These are phyloP conservation scores for barrel medic (Medicago truncatula) DNA, from an alignment of 306 rosid genomes.

Conservation along the genomic window MtrunA17r5.0-ANR NC_053048.1:43046501-43047000, in stretches of 20 bases:
- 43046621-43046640: not conserved
- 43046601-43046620: not conserved
- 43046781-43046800: not conserved
- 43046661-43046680: not conserved
- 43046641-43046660: not conserved
- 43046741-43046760: not conserved
- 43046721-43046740: not conserved
- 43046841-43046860: slow-evolving; percentile 92
- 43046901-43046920: not conserved
- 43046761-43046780: not conserved
- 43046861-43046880: not conserved
- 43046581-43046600: too few relatives aligned
- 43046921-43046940: not conserved
- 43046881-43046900: not conserved
- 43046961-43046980: slow-evolving; percentile 6
- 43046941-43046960: not conserved
- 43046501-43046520: too few relatives aligned
- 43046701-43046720: not conserved
- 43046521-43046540: too few relatives aligned
- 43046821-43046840: slow-evolving; percentile 74
- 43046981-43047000: not conserved
- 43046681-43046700: not conserved
- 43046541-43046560: too few relatives aligned
- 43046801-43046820: not conserved
- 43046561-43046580: too few relatives aligned